Base-by-base conservation (phyloP, 1,284 basidiomycete species). In the Bondarzewia mesenterica region DNA sequence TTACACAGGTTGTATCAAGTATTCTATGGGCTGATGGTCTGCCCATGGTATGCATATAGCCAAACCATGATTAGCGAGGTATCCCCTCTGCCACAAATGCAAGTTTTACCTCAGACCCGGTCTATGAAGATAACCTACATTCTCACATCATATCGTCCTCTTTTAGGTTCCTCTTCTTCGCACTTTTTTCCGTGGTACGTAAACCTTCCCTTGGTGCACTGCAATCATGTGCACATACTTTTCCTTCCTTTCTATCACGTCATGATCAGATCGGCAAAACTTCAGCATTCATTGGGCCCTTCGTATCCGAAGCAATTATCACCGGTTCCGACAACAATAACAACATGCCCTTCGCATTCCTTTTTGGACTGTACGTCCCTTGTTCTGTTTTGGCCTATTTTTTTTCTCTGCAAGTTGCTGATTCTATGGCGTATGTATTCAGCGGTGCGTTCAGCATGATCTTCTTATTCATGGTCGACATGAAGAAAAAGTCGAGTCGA, bases 1-100 rank as follows among this genome's bases (percentile, higher is more conserved):
- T 12, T 21, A 16, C 44, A 35, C 47, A 77, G 82, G 82, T 52
- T 77, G 27, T 85, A 82, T 57, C 82, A 85, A 56, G 81, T 75
- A 4, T 87, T 78, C 60, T 89, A 86, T 57, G 86, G 87, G 5
- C 66, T 89, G 32, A 74, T 86, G 72, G 84, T 89, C 5, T 89
- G 88, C 56, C 87, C 87, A 1, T 90, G 86, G 86, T 90, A 89
- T 63, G 85, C 88, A 26, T 85, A 87, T 57, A 81, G 82, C 60
- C 85, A 89, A 64, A 89, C 87, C 0, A 86, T 89, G 85, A 88
- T 90, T 49, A 85, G 81, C 58, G 86, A 90, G 57, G 86, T 90
- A 7, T 84, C 84, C 14, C 88, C 88, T 10, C 66, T 80, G 32
- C 74, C 81, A 14, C 82, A 84, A 62, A 85, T 84, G 82, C 80